Base-by-base conservation (phyloP, 1,139 yeast species). In the Diutina pseudorugosa region DNA sequence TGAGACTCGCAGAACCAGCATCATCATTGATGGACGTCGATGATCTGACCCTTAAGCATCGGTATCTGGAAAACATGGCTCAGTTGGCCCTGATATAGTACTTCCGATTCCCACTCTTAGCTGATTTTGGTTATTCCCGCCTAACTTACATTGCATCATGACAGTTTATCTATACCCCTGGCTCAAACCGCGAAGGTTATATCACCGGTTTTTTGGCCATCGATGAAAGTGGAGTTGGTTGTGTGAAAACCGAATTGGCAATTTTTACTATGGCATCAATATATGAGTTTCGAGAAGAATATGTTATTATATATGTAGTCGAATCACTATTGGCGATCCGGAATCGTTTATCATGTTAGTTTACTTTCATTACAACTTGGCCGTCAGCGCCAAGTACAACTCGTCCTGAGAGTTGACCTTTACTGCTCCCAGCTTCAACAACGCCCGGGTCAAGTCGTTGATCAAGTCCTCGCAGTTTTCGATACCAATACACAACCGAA, bases 401-500 rank as follows among this genome's bases (percentile, higher is more conserved):
- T 45, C 49, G 30, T 45, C 49, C 9, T 27, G 36, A n/a, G 49
- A 45, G 6, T 45, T 45, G 4, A 45, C 49, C 49, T 45, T 45
- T 30, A 77, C 73, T 14, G 81, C 82, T 3, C 88, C 91, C 52
- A 89, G 83, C 61, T 75, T 76, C 54, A 77, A 66, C 57, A 88
- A 72, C 7, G 96, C 91, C 52, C 74, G 74, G 51, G 83, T 79
- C 63, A 90, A 76, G 62, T 90, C 97, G 33, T 73, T 81, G 54
- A 89, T 83, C 63, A 84, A 71, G 57, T 79, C 85, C 58, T 78
- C 80, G 42, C 76, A 68, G 62, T 81, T 80, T 63, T 86, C 95
- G 56, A 86, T 90, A 54, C 97, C 97, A 52, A 90, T 83, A 65
- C 96, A 90, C 55, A 90, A 76, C 60, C 97, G 77, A 61, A 90